Evolutionary conservation across 129 eudicot genomes (phyloP), one percentile per base, ranked within the genome.

Genomic region (Dittrichia graveolens): DNA sequence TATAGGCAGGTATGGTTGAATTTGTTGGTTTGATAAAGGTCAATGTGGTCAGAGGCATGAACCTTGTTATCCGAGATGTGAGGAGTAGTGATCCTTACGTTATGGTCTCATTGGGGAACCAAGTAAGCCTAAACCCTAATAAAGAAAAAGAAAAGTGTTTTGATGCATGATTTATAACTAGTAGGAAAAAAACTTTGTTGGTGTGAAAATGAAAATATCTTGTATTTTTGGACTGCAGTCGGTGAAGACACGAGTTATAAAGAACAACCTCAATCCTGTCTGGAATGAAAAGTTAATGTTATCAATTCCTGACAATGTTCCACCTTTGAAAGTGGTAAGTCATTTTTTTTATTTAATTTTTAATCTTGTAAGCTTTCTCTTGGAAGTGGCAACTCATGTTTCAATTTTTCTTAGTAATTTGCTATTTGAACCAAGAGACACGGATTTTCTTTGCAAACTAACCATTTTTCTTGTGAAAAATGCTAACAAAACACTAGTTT

Each of bases 1-100:
- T 79, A 76, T 82, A 93, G 98, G 96, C 96, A 82, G 98, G 98
- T 70, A 93, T 93, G 98, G 86, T 93, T 19, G 98, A 93, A 81
- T 93, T 93, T 79, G 82, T 93, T 64, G 98, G 98, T 38, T 72
- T 90, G 81, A 93, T 93, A 57, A 90, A 93, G 65, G 98, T 90
- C 66, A 90, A 90, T 75, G 89, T 93, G 69, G 92, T 93, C 56
- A 82, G 81, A 79, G 98, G 98, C 78, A 89, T 82, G 56, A 82
- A 90, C 63, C 83, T 93, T 54, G 98, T 87, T 69, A 62, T 93
- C 46, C 83, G 98, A 31, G 98, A 93, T 80, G 80, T 93, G 84
- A 72, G 85, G 74, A 81, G 89, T 9, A 93, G 98, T 78, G 98
- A 93, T 75, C 98, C 98, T 35, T 93, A 93, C 31, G 98, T 93